Base-by-base conservation (phyloP, 495 filamentous ascomycete genomes). In the Acidomyces sp. region DNA sequence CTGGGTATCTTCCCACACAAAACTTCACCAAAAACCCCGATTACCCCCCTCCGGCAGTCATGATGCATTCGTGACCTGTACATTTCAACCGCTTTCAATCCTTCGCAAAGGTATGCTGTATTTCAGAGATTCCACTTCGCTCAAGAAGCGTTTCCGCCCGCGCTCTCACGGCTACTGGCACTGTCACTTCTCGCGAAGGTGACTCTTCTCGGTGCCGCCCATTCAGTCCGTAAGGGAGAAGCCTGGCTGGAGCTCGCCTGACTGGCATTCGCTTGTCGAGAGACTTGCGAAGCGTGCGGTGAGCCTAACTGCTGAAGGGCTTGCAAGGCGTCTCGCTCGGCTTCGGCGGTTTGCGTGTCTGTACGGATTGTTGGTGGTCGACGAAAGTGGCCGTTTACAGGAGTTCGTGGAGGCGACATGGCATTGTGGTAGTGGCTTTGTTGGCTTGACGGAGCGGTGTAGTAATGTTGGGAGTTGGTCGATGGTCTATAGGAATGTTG, bases 291-390 rank as follows among this genome's bases (percentile, higher is more conserved):
- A 13, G 31, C 18, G n/a, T 42, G 42, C 26, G 48, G 48, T 22
- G 43, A 46, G 20, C 48, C 48, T 11, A 51, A 43, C 39, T 51
- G 48, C 22, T 33, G 46, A 15, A 51, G 48, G 6, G 48, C 48
- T 31, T 46, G 43, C 13, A 51, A 39, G 1, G 48, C 48, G 18
- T 51, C 48, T 1, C 48, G 37, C 39, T 51, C 48, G 2, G 48
- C 48, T 22, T 46, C 48, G 7, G 37, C 37, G 2, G 37, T 46
- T 26, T 51, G 37, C 17, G 34, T 37, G 29, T 46, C 48, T 1
- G 48, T 51, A 22, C 48, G 48, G 1, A 51, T 41, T 15, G 48
- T 46, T 6, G 48, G 21, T 12, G 48, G 42, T 1, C 43, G 48
- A 10, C 17, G 34, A 15, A 22, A 24, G 11, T 41, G 37, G 35